phyloP scores from a whole-genome alignment of 1,284 basidiomycete species.

The Sanghuangporus weigelae region DNA sequence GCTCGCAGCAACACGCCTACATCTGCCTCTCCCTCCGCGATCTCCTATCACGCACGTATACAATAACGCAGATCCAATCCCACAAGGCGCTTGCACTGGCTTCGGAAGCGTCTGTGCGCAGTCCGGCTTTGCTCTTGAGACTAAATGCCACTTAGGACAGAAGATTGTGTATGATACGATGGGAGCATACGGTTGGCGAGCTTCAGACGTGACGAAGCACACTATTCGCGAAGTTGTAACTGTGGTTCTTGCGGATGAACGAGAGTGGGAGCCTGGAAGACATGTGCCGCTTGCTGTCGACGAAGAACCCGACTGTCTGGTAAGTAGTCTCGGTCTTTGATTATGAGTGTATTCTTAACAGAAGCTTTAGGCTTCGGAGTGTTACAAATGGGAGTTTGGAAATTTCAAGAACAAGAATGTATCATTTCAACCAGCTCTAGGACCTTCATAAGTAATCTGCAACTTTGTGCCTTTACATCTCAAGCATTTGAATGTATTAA shows the following conservation, averaged over 20 bases:
- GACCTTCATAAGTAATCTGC: not conserved
- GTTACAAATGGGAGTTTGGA: slow-evolving; percentile 39
- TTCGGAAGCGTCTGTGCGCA: slow-evolving; percentile 57
- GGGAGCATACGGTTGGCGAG: slow-evolving; percentile 72
- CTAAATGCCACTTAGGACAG: slow-evolving; percentile 65
- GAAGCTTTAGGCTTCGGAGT: slow-evolving; percentile 26
- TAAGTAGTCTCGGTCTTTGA: slow-evolving; percentile 21
- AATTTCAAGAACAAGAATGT: slow-evolving; percentile 24
- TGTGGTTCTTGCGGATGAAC: slow-evolving; percentile 69
- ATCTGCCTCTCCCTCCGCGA: slow-evolving; percentile 68
- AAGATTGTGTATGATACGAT: slow-evolving; percentile 83
- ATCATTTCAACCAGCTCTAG: not conserved
- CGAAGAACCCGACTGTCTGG: slow-evolving; percentile 36
- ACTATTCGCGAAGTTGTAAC: slow-evolving; percentile 75
- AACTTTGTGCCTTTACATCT: not conserved
- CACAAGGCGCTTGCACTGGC: slow-evolving; percentile 72
- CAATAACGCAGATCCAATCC: slow-evolving; percentile 79
- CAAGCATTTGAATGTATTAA: not conserved
- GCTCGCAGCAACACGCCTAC: slow-evolving; percentile 81
- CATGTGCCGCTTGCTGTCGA: slow-evolving; percentile 25
- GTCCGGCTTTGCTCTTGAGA: slow-evolving; percentile 70
- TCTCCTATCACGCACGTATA: slow-evolving; percentile 63
- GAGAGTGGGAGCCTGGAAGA: slow-evolving; percentile 33
- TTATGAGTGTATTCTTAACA: not conserved
- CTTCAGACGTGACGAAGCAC: slow-evolving; percentile 78